Conservation (phyloP, 495 filamentous ascomycete genomes). For the Penicillium ucsense region DNA sequence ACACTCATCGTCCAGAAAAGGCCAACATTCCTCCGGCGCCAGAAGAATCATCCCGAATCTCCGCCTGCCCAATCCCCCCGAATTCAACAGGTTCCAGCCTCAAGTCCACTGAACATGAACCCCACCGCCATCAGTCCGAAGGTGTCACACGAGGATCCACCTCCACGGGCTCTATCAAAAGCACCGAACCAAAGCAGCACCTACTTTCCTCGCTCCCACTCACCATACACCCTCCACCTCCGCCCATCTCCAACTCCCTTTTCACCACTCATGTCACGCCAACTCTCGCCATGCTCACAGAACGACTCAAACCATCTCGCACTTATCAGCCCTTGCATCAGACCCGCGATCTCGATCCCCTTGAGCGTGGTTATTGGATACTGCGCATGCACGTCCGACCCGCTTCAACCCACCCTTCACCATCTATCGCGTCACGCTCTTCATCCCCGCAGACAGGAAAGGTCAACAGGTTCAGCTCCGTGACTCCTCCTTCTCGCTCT, state of each 20-base stretch:
- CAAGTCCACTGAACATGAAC: too few relatives aligned
- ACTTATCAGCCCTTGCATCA: conserved; percentile 45
- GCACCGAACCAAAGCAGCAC: neutral
- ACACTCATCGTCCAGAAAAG: neutral
- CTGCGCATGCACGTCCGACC: conserved; percentile 32
- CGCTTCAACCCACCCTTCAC: neutral
- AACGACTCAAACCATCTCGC: conserved; percentile 37
- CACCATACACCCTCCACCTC: conserved; percentile 36
- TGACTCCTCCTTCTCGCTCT: neutral
- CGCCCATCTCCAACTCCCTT: conserved; percentile 26
- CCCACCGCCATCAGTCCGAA: too few relatives aligned
- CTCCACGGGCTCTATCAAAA: too few relatives aligned
- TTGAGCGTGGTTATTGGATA: conserved; percentile 64
- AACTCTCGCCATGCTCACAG: conserved; percentile 41
- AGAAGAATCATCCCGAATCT: too few relatives aligned
- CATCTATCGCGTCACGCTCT: too few relatives aligned
- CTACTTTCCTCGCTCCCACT: conserved; percentile 12
- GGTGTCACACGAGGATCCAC: too few relatives aligned
- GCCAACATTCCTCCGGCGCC: neutral
- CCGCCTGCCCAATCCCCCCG: too few relatives aligned
- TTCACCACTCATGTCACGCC: conserved; percentile 46
- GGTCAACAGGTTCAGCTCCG: neutral
- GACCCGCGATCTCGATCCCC: conserved; percentile 37
- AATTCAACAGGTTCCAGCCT: too few relatives aligned
- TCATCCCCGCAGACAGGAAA: too few relatives aligned